Evolutionary conservation across 2,329 filamentous ascomycete genomes (phyloP).

Genomic region (Aurifilum marmelostoma): DNA sequence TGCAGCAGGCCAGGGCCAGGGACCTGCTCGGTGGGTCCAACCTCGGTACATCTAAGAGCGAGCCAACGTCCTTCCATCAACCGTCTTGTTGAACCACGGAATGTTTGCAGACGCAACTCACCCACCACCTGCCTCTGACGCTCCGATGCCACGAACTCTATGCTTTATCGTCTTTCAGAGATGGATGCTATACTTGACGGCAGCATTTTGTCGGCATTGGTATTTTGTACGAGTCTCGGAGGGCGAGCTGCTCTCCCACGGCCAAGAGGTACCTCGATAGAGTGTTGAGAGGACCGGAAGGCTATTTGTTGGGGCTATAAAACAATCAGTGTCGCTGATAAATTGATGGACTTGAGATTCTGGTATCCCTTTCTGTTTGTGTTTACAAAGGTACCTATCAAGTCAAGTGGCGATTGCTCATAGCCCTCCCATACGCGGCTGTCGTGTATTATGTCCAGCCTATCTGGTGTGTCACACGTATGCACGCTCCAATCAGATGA

Average conservation of each 20-base stretch:
- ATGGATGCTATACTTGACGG: neutral
- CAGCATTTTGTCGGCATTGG: neutral
- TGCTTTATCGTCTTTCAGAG: no score
- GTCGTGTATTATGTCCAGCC: neutral
- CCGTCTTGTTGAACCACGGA: neutral
- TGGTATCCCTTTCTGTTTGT: neutral
- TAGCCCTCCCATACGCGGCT: neutral
- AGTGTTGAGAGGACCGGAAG: neutral
- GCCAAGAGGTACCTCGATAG: neutral
- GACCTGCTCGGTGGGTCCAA: neutral
- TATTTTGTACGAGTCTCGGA: neutral
- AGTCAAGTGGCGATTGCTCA: neutral
- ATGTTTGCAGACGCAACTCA: no score
- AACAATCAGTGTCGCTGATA: no score
- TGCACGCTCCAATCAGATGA: neutral
- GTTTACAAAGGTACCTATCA: neutral
- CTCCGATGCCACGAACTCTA: no score
- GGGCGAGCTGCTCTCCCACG: neutral
- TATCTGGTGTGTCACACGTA: neutral
- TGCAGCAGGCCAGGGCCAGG: neutral
- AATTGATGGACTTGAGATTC: no score
- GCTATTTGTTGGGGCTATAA: neutral
- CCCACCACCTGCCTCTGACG: neutral
- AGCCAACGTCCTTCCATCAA: neutral
- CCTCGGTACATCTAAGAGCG: slow-evolving; percentile 1